Conservation (phyloP, 2,329 filamentous ascomycete species). For the Escovopsis weberi region DNA sequence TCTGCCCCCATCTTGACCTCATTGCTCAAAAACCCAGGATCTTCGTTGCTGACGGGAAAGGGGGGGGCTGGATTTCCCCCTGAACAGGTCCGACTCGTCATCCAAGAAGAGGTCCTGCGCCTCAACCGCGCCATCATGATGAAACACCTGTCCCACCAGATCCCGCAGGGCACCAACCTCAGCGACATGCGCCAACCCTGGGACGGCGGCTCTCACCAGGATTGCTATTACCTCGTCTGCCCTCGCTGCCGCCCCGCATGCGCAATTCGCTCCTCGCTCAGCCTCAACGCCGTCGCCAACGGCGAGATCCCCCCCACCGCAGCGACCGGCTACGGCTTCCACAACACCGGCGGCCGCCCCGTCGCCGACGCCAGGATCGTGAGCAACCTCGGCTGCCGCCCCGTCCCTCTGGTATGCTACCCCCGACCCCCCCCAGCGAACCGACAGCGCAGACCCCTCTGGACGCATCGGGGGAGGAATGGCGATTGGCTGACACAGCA, state of each 20-base stretch:
- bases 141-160: slow-evolving; percentile 6
- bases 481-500: not conserved
- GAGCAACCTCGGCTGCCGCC: slow-evolving; percentile 24
- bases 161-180: slow-evolving; percentile 2
- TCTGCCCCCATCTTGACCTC: too few relatives aligned
- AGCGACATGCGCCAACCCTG: slow-evolving; percentile 20
- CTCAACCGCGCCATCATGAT: slow-evolving; percentile 12
- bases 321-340: slow-evolving; percentile 38
- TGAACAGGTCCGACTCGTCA: slow-evolving; percentile 18
- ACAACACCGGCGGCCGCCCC: slow-evolving; percentile 27
- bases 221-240: slow-evolving; percentile 39
- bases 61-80: too few relatives aligned
- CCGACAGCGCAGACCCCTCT: too few relatives aligned
- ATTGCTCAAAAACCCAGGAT: slow-evolving; percentile 1
- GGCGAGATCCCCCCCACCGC: slow-evolving; percentile 35
- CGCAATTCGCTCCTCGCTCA: slow-evolving; percentile 31
- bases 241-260: slow-evolving; percentile 30
- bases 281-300: slow-evolving; percentile 33
- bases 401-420: slow-evolving; percentile 20
- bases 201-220: slow-evolving; percentile 20
- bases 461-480: not conserved
- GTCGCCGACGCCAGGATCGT: slow-evolving; percentile 24
- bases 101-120: slow-evolving; percentile 15
- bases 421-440: not conserved
- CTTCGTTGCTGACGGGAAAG: not conserved